Evolutionary conservation across 805 yeast genomes (phyloP).

Genomic region (Zygoascus tannicola): DNA sequence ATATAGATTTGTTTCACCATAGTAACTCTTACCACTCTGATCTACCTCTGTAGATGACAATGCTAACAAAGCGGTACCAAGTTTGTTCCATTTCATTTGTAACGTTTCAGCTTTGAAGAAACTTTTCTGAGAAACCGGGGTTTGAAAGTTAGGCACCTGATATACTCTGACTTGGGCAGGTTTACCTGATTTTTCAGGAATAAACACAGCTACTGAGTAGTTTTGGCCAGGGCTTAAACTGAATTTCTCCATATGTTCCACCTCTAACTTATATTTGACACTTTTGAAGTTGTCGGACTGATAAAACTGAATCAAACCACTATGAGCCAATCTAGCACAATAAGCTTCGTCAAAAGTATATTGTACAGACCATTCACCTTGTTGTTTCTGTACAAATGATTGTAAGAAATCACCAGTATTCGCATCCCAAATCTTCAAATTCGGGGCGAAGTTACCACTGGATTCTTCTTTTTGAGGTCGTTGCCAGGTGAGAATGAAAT

Average conservation of each 20-base stretch:
- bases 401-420: conserved; percentile 40
- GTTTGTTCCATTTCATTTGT: conserved; percentile 82
- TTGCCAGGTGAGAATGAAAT: conserved; percentile 79
- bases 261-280: conserved; percentile 50
- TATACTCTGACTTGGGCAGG: conserved; percentile 86
- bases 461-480: conserved; percentile 67
- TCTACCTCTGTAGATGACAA: conserved; percentile 95
- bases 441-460: conserved; percentile 65
- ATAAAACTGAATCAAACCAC: conserved; percentile 57
- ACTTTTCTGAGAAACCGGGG: conserved; percentile 75
- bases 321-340: conserved; percentile 50
- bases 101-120: conserved; percentile 95
- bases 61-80: conserved; percentile 91
- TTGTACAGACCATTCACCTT: conserved; percentile 75
- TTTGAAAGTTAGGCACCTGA: conserved; percentile 63
- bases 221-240: conserved; percentile 78
- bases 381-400: conserved; percentile 68
- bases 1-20: conserved; percentile 92
- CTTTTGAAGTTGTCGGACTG: conserved; percentile 35
- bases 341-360: conserved; percentile 72
- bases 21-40: conserved; percentile 84
- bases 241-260: conserved; percentile 51
- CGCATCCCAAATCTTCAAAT: conserved; percentile 68
- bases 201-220: conserved; percentile 83
- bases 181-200: conserved; percentile 77